Evolutionary conservation across 1,284 basidiomycete genomes (phyloP).

Genomic region (Termitomyces sp.): DNA sequence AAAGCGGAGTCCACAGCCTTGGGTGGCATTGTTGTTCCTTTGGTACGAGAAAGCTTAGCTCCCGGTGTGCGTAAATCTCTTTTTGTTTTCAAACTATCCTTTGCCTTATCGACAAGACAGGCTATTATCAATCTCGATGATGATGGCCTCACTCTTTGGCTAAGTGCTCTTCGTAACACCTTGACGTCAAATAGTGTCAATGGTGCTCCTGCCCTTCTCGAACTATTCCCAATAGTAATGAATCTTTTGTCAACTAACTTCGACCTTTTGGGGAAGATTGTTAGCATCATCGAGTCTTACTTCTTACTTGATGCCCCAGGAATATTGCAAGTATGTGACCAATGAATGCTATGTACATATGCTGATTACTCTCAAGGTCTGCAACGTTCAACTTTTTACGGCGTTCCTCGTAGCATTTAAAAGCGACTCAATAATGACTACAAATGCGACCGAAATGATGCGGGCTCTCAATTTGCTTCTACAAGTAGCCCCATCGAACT

Average conservation of each 20-base stretch:
- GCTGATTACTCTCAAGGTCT: conserved; percentile 34
- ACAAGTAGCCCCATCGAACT: conserved; percentile 53
- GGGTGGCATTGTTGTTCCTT: conserved; percentile 58
- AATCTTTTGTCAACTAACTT: conserved; percentile 63
- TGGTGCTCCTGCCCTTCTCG: conserved; percentile 53
- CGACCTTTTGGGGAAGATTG: conserved; percentile 68
- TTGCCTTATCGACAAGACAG: conserved; percentile 30
- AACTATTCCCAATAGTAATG: conserved; percentile 66
- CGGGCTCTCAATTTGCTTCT: conserved; percentile 50
- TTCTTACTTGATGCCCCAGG: conserved; percentile 65
- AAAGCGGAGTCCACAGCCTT: conserved; percentile 58
- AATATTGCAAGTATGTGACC: conserved; percentile 58
- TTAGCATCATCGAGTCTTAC: conserved; percentile 76
- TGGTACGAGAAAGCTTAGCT: conserved; percentile 72
- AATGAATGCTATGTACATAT: neutral
- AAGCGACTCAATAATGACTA: conserved; percentile 38
- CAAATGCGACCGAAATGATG: conserved; percentile 58
- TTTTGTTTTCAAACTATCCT: conserved; percentile 14
- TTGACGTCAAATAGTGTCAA: conserved; percentile 44
- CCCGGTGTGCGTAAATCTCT: conserved; percentile 41
- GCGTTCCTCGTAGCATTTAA: conserved; percentile 48
- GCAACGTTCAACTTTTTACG: conserved; percentile 49
- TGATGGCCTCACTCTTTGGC: conserved; percentile 77
- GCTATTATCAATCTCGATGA: conserved; percentile 71
- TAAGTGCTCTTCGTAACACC: conserved; percentile 67